Evolutionary conservation across 2,329 filamentous ascomycete genomes (phyloP).

Genomic region (Seiridium unicorne): DNA sequence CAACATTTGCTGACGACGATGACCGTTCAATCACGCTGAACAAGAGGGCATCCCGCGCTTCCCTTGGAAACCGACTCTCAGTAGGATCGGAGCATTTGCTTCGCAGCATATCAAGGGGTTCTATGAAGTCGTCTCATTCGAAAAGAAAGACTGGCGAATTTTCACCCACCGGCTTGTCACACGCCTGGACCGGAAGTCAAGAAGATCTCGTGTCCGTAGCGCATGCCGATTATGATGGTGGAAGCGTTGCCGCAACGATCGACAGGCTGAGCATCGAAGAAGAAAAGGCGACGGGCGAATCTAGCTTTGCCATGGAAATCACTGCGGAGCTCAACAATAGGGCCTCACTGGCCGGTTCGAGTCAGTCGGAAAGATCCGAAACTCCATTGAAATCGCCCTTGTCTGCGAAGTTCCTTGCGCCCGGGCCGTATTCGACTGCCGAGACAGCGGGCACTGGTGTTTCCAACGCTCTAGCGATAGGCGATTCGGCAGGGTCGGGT

Average conservation of each 20-base stretch:
- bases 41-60: constrained; percentile 32
- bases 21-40: constrained; percentile 25
- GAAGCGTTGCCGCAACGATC: constrained; percentile 57
- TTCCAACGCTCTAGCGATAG: constrained; percentile 15
- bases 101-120: constrained; percentile 40
- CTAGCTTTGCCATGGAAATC: constrained; percentile 34
- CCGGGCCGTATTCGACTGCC: constrained; percentile 20
- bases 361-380: background rate
- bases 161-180: constrained; percentile 14
- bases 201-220: constrained; percentile 44
- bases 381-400: constrained; percentile 11
- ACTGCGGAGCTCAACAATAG: constrained; percentile 33
- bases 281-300: constrained; percentile 18
- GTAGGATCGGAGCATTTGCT: constrained; percentile 43
- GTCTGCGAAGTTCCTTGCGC: background rate
- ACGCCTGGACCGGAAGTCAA: constrained; percentile 32
- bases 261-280: constrained; percentile 49
- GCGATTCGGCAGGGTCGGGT: constrained; percentile 10
- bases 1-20: constrained; percentile 65
- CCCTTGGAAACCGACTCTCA: constrained; percentile 47
- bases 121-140: constrained; percentile 21
- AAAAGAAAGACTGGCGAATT: constrained; percentile 20
- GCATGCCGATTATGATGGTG: constrained; percentile 39
- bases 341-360: background rate
- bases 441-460: constrained; percentile 26